Percentiles rank a stretch among this genome's conserved stretches.
These are phyloP conservation scores for Mycena kentingensis DNA, from an alignment of 768 basidiomycete species.

Conservation along the genomic window DNA sequence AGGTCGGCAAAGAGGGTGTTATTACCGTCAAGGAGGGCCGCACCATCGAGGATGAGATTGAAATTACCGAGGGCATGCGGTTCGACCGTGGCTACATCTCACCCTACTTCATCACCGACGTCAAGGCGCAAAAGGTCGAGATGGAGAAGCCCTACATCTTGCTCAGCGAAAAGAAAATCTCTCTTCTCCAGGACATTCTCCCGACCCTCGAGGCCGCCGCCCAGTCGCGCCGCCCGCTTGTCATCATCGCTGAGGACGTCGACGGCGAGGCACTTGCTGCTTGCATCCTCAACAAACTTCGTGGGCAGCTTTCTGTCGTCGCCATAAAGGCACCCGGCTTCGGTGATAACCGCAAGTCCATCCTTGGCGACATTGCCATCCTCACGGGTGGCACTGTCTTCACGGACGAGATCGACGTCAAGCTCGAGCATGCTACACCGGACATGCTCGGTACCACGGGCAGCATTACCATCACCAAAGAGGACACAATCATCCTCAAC, in stretches of 20 bases:
- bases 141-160: conserved; percentile 96
- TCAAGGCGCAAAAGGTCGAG: conserved; percentile 94
- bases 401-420: conserved; percentile 95
- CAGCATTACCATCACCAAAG: conserved; percentile 93
- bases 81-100: conserved; percentile 99
- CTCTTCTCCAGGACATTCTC: conserved; percentile 89
- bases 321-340: conserved; percentile 98
- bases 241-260: conserved; percentile 97
- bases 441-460: conserved; percentile 93
- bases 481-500: conserved; percentile 95
- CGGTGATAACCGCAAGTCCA: conserved; percentile 98
- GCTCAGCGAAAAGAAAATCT: conserved; percentile 98
- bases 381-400: conserved; percentile 98
- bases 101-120: conserved; percentile 97
- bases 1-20: conserved; percentile 99
- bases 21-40: conserved; percentile 99
- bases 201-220: conserved; percentile 85
- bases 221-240: conserved; percentile 81
- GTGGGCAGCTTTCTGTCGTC: conserved; percentile 91
- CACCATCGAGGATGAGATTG: conserved; percentile 98
- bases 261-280: conserved; percentile 98
- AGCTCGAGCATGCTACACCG: conserved; percentile 86
- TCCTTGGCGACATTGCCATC: conserved; percentile 96
- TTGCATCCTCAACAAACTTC: conserved; percentile 98
- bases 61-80: conserved; percentile 99